Percentiles rank a stretch among this genome's conserved stretches.
Evolutionary conservation across 1,139 yeast genomes (phyloP).

Genomic region (Geotrichum fermentans): DNA sequence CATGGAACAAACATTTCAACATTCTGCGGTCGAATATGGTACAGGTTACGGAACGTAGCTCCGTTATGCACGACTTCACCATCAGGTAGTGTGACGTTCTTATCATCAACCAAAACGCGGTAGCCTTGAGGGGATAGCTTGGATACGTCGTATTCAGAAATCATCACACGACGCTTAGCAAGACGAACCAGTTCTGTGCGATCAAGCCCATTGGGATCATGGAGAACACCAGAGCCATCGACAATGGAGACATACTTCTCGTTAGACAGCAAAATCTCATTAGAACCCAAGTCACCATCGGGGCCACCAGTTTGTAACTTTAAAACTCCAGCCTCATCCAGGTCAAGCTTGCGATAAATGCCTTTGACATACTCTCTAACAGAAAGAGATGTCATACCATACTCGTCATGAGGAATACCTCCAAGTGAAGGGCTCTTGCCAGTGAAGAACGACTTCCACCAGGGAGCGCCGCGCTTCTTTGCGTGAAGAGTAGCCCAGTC

Average conservation of each 20-base stretch:
- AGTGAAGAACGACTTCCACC: conserved; percentile 98
- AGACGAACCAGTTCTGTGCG: conserved; percentile 71
- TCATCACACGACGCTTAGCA: conserved; percentile 74
- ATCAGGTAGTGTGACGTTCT: conserved; percentile 69
- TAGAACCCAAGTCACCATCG: conserved; percentile 96
- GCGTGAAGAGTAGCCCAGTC: conserved; percentile 99
- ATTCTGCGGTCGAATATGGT: conserved; percentile 73
- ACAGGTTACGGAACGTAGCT: conserved; percentile 84
- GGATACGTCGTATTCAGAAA: conserved; percentile 60
- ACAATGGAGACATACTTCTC: conserved; percentile 85
- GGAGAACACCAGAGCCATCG: conserved; percentile 93
- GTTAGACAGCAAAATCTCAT: conserved; percentile 81
- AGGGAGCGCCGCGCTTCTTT: conserved; percentile 85
- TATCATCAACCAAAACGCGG: conserved; percentile 80
- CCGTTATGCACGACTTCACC: conserved; percentile 78
- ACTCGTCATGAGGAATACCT: conserved; percentile 97
- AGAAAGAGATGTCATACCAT: conserved; percentile 95
- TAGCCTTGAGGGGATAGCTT: conserved; percentile 73
- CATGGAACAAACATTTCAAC: conserved; percentile 88
- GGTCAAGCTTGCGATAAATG: conserved; percentile 71
- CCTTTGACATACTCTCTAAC: conserved; percentile 90
- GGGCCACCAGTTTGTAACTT: conserved; percentile 99
- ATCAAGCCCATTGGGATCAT: conserved; percentile 85
- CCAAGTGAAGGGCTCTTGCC: conserved; percentile 91
- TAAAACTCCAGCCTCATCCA: conserved; percentile 55